Base-by-base conservation (phyloP, 2,329 filamentous ascomycete genomes). In the Hymenoscyphus repandus region DNA sequence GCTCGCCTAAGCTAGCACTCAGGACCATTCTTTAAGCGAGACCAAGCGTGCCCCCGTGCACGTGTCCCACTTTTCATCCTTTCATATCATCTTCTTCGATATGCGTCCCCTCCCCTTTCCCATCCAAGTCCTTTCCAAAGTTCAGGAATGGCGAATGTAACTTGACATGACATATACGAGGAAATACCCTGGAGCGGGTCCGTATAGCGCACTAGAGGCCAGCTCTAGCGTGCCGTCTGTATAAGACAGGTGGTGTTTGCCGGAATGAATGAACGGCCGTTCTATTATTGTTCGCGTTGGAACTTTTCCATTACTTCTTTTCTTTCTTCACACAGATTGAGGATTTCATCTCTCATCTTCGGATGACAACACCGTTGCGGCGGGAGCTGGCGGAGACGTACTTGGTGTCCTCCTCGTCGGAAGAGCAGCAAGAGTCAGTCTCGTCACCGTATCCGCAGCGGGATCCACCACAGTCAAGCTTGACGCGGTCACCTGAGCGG, bases 381-480 rank as follows among this genome's bases (percentile, higher is more conserved):
- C 82, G 80, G 57, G 78, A 75, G 66, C 70, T 73, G 70, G 73
- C 72, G 61, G 70, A 68, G 60, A 75, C 69, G 70, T 84, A 81
- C 37, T 41, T 47, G 22, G 22, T 7, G 53, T 72, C 72, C 58
- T 80, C 79, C 63, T 83, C 80, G 57, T 85, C 83, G 38, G 64
- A 72, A 61, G 85, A 85, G 62, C 79, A 86, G 60, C 83, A 90
- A 76, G 85, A 89, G 47, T 75, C 79, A 56, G 77, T 80, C 54
- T 86, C 82, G 64, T 88, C 85, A 58, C 79, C 80, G 73, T 88
- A 93, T 65, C 89, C 88, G 73, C 92, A 96, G 68, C 89, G 85
- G 55, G 83, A 77, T 62, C 92, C 92, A 62, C 90, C 90, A 67
- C 92, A 97, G 80, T 96, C 91, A 70, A 96, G 83, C 80, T 92